These are phyloP conservation scores for Leccinum uliginosum DNA, from an alignment of 768 basidiomycete genomes.

Conservation along the genomic window DNA sequence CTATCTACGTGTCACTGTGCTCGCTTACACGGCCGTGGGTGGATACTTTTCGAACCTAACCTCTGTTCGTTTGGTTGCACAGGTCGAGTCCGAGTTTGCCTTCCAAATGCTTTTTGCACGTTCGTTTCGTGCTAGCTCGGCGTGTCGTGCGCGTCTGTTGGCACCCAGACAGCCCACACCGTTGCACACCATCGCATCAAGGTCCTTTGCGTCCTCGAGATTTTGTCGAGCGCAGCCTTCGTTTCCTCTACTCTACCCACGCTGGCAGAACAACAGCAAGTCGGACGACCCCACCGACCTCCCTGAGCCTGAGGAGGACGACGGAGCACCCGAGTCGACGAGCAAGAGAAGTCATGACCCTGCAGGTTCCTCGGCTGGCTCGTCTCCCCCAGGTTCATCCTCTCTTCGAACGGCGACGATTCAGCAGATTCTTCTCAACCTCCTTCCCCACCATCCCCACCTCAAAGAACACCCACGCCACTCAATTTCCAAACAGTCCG, in stretches of 20 bases:
- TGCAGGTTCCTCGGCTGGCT: slow-evolving; percentile 29
- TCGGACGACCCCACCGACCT: slow-evolving; percentile 22
- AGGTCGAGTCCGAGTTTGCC: slow-evolving; percentile 11
- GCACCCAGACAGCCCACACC: slow-evolving; percentile 3
- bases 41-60: background rate
- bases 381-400: slow-evolving; percentile 27
- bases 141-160: slow-evolving; percentile 13
- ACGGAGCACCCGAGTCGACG: slow-evolving; percentile 23
- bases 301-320: slow-evolving; percentile 21
- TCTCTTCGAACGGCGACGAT: slow-evolving; percentile 36
- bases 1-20: too few species aligned
- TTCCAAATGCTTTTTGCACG: slow-evolving; percentile 24
- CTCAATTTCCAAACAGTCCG: slow-evolving; percentile 77
- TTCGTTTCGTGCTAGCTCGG: slow-evolving; percentile 11
- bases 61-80: slow-evolving; percentile 11
- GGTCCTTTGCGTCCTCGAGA: slow-evolving; percentile 27
- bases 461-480: slow-evolving; percentile 34
- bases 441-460: slow-evolving; percentile 30
- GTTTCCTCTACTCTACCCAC: slow-evolving; percentile 30
- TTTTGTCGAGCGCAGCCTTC: slow-evolving; percentile 27
- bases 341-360: slow-evolving; percentile 13
- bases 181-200: slow-evolving; percentile 9
- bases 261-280: slow-evolving; percentile 36
- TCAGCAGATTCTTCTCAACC: slow-evolving; percentile 29
- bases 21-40: too few species aligned